Evolutionary conservation across 2,329 filamentous ascomycete species (phyloP), one percentile per base, ranked within the genome.

Genomic region (Xylaria sp.): DNA sequence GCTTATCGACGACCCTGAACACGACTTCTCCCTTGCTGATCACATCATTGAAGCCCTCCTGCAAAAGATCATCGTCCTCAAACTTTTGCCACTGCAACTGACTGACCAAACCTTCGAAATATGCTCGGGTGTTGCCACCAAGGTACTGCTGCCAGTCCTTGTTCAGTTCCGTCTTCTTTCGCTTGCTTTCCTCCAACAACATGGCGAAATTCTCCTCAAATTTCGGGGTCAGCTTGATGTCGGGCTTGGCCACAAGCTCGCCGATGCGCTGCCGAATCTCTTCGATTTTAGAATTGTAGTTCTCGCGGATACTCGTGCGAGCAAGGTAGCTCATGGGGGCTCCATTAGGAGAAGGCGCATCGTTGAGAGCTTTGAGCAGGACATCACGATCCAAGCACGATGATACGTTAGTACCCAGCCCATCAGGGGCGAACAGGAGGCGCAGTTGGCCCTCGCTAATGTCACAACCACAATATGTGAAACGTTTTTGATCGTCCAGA

Each of bases 21-120:
- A 75, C 79, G 20, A 86, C 74, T 72, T 82, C 79, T 46, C 77
- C 79, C 71, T 79, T 82, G 10, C 80, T 78, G n/a, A 86, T 74
- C 3, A 77, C 81, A 69, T 87, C 84, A 20, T 82, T 74, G 71
- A 87, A 80, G 4, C 81, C 84, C 74, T 86, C 85, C 64, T 79
- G 80, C 33, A 86, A 75, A 75, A 86, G 78, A 0, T 86, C 84
- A 67, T 87, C 84, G 61, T 80, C 76, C 33, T 76, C 80, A 66
- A 86, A 84, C 70, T 85, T 84, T 61, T 83, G 75, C 57, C 77
- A 77, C 68, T 81, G 74, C 58, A 87, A 80, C 62, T 80, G 77
- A 54, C 75, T 78, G 36, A 75, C 76, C n/a, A 87, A 74, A 0
- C 76, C 81, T 59, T 84, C 78, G 63, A 83, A 85, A 77, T 88